These are phyloP conservation scores for Saccharomycopsis lassenensis DNA, from an alignment of 805 yeast genomes.

Conservation along the genomic window DNA sequence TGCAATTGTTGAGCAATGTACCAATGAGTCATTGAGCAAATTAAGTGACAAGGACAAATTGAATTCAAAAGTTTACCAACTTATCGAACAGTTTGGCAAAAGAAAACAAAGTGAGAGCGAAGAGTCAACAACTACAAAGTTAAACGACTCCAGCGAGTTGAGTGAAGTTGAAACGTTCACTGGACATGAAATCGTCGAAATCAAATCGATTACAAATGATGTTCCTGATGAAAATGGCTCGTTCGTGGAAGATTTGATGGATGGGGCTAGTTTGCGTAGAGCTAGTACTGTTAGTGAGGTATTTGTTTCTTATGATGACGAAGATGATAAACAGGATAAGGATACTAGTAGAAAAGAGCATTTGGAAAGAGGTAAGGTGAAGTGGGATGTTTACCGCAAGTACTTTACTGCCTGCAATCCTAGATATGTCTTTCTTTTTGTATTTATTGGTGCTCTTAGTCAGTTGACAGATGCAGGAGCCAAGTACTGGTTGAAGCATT, in stretches of 20 bases:
- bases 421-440: conserved; percentile 44
- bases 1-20: conserved; percentile 54
- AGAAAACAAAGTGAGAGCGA: conserved; percentile 21
- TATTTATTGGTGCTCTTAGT: conserved; percentile 44
- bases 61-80: conserved; percentile 38
- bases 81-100: conserved; percentile 55
- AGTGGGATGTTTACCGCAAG: conserved; percentile 70
- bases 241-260: conserved; percentile 21
- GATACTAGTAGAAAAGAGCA: conserved; percentile 46
- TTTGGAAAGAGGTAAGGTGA: conserved; percentile 87
- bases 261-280: conserved; percentile 38
- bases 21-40: conserved; percentile 39
- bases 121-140: neutral
- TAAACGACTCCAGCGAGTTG: conserved; percentile 3
- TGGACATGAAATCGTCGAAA: conserved; percentile 3
- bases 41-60: conserved; percentile 23
- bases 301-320: conserved; percentile 28
- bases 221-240: conserved; percentile 1
- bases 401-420: conserved; percentile 86
- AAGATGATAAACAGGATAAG: conserved; percentile 29
- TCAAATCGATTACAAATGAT: conserved; percentile 6
- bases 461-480: conserved; percentile 55
- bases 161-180: conserved; percentile 8
- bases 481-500: conserved; percentile 89
- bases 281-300: conserved; percentile 42